A percentile compares a stretch with the other conserved stretches of the same genome.
Evolutionary conservation across 768 basidiomycete species (phyloP).

Genomic region (Rhodotorula toruloides): DNA sequence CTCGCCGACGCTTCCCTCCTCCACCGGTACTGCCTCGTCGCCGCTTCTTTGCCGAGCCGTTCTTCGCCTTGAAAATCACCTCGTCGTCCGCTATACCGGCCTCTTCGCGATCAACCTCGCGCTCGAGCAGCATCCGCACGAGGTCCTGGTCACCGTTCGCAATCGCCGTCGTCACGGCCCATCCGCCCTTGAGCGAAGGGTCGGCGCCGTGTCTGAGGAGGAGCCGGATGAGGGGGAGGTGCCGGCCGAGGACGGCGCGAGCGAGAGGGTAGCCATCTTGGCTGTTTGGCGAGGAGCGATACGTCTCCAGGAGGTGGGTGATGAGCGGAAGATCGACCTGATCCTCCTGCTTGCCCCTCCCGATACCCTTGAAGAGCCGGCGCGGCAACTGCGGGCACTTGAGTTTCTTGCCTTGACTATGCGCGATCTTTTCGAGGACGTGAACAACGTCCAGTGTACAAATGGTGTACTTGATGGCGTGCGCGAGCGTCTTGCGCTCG

Average conservation of each 20-base stretch:
- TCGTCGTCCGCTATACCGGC: slow-evolving; percentile 27
- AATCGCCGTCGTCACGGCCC: slow-evolving; percentile 74
- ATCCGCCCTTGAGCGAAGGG: slow-evolving; percentile 57
- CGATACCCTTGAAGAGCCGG: slow-evolving; percentile 60
- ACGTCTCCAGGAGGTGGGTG: slow-evolving; percentile 45
- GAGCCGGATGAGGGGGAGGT: slow-evolving; percentile 62
- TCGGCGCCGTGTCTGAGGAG: slow-evolving; percentile 69
- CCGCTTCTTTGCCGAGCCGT: slow-evolving; percentile 30
- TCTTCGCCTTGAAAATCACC: background rate
- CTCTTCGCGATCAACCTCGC: slow-evolving; percentile 43
- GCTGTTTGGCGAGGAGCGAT: slow-evolving; percentile 58
- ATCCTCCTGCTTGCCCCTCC: background rate
- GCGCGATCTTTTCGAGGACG: slow-evolving; percentile 52
- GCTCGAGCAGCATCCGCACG: slow-evolving; percentile 71
- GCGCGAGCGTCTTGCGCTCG: slow-evolving; percentile 40
- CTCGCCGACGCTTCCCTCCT: slow-evolving; percentile 47
- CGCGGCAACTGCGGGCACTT: slow-evolving; percentile 55
- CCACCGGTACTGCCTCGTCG: slow-evolving; percentile 12
- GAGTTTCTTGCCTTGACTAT: background rate
- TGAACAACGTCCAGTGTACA: slow-evolving; percentile 45
- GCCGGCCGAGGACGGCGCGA: slow-evolving; percentile 65
- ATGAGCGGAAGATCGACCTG: slow-evolving; percentile 41
- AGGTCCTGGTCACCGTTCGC: slow-evolving; percentile 57
- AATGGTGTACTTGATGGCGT: slow-evolving; percentile 42
- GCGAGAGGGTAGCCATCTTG: slow-evolving; percentile 76